Percentiles rank a stretch among this genome's conserved stretches.
Conservation (phyloP, 2,329 filamentous ascomycete genomes). For the Didymella pomorum region DNA sequence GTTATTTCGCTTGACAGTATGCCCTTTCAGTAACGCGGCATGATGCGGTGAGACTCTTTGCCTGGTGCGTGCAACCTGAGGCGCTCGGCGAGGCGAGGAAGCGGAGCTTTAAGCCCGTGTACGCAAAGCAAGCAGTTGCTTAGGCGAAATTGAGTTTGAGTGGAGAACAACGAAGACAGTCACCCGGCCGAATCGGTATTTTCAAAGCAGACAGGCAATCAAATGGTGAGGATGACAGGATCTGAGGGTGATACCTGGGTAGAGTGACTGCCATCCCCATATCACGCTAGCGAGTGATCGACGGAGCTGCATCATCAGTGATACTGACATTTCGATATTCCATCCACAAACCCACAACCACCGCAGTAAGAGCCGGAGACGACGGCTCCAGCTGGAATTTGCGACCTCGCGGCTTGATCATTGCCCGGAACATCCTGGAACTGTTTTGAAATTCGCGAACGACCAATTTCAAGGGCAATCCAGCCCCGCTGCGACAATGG, state of each 20-base stretch:
- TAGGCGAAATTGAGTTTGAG: neutral
- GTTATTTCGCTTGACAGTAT: neutral
- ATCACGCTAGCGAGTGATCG: neutral
- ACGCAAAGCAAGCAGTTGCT: neutral
- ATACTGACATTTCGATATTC: constrained; percentile 7
- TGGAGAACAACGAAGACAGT: too few species aligned
- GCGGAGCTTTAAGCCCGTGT: neutral
- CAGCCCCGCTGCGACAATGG: constrained; percentile 36
- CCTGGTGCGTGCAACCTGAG: neutral
- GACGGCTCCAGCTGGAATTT: neutral
- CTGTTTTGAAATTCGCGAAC: neutral
- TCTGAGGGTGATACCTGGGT: neutral
- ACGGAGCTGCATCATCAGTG: constrained; percentile 14
- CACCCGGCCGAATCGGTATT: too few species aligned
- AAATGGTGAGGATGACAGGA: neutral
- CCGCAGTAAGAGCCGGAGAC: neutral
- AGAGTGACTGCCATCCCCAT: neutral
- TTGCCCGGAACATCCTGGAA: too few species aligned
- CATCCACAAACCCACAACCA: neutral
- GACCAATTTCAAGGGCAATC: neutral
- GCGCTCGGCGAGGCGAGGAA: neutral
- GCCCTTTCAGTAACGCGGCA: constrained; percentile 4
- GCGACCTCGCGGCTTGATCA: too few species aligned
- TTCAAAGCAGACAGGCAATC: neutral
- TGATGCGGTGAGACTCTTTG: neutral